Percentiles rank a stretch among this genome's conserved stretches.
These are phyloP conservation scores for Penicillium occitanis DNA, from an alignment of 2,329 filamentous ascomycete genomes.

Conservation along the genomic window DNA sequence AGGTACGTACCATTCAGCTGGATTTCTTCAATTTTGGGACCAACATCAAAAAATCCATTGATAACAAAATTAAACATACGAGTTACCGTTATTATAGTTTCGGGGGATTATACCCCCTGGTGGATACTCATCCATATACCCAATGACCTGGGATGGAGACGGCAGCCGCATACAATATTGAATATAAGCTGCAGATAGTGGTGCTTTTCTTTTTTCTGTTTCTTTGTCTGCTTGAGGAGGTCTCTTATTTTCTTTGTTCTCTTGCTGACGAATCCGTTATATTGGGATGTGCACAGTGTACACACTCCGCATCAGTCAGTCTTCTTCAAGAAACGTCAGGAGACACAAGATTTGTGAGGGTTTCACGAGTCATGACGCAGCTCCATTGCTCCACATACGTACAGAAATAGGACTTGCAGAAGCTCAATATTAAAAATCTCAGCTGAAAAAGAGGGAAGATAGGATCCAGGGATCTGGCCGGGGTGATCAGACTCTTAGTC, in stretches of 20 bases:
- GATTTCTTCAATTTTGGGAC: constrained; percentile 3
- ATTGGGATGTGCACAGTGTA: background rate
- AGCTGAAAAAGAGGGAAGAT: background rate
- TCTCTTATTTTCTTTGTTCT: background rate
- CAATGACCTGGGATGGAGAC: background rate
- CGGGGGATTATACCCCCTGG: background rate
- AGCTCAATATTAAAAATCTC: background rate
- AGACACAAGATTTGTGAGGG: background rate
- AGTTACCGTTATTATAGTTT: background rate
- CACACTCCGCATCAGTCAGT: background rate
- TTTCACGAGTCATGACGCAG: background rate
- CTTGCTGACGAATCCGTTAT: background rate
- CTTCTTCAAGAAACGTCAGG: background rate
- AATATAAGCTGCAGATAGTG: background rate
- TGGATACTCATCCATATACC: background rate
- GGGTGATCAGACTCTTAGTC: background rate
- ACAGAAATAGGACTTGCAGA: background rate
- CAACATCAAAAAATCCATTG: background rate
- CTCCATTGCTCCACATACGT: background rate
- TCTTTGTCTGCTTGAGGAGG: background rate
- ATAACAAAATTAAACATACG: background rate
- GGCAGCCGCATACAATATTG: background rate
- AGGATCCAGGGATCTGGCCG: background rate
- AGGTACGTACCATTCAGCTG: constrained; percentile 3
- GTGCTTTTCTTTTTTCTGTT: background rate